phyloP scores from a whole-genome alignment of 1,284 basidiomycete species.

The Malassezia obtusa region DNA sequence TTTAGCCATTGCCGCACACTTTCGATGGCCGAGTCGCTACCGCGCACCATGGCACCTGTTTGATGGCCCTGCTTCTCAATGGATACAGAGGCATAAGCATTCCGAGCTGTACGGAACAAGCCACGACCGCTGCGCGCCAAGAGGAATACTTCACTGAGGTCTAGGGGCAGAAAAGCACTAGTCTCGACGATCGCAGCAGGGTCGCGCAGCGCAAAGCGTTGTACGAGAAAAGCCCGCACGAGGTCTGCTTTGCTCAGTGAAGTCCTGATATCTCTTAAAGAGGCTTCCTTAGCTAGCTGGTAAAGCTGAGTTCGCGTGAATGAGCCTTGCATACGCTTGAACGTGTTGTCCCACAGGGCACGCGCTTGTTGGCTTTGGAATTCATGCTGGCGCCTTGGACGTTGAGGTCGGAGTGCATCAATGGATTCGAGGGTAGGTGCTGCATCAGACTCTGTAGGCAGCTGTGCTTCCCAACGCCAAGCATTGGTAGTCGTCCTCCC shows the following conservation, averaged over 20 bases:
- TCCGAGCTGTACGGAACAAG: not conserved
- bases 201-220: conserved; percentile 7
- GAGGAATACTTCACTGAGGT: conserved; percentile 4
- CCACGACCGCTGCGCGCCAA: not conserved
- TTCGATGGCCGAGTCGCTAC: not conserved
- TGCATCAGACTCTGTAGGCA: not conserved
- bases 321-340: not conserved
- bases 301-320: conserved; percentile 15
- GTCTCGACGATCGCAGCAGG: not conserved
- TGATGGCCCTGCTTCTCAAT: not conserved
- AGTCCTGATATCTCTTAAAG: not conserved
- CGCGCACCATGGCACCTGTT: conserved; percentile 3
- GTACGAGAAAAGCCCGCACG: conserved; percentile 6
- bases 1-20: conserved; percentile 2
- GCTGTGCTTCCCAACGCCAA: not conserved
- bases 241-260: conserved; percentile 4
- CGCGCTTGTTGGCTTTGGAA: not conserved
- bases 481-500: not conserved
- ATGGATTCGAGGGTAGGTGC: conserved; percentile 7
- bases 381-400: not conserved
- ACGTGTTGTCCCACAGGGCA: not conserved
- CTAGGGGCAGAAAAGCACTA: not conserved
- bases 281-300: conserved; percentile 6
- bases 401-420: not conserved
- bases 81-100: not conserved